phyloP scores from a whole-genome alignment of 139 green algal genomes.

The Chlorella sp. region DNA sequence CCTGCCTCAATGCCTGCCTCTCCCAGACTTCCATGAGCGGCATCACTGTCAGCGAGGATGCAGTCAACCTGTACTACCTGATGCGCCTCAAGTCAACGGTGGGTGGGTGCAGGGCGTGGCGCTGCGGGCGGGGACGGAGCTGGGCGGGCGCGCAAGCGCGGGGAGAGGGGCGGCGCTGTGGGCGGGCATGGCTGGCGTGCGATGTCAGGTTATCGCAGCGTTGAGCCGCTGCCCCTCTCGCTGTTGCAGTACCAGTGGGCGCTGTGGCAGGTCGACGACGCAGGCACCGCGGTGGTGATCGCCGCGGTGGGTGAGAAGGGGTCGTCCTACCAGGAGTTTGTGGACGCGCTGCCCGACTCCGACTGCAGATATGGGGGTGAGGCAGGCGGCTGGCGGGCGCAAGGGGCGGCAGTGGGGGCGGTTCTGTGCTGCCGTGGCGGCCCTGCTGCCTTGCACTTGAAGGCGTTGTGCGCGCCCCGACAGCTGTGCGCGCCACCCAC shows the following conservation, averaged over 20 bases:
- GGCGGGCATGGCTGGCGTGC: no score
- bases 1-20: neutral
- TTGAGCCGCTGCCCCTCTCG: no score
- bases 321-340: constrained; percentile 73
- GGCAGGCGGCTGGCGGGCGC: neutral
- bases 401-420: neutral
- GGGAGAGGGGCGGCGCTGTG: no score
- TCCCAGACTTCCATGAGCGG: constrained; percentile 86
- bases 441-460: no score
- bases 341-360: constrained; percentile 58
- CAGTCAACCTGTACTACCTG: constrained; percentile 85
- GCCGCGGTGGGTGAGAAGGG: constrained; percentile 62
- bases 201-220: no score
- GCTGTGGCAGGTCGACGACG: constrained; percentile 78
- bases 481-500: neutral
- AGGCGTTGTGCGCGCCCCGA: neutral
- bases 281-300: constrained; percentile 70
- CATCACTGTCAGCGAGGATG: constrained; percentile 74
- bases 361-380: constrained; percentile 84
- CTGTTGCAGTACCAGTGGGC: constrained; percentile 82
- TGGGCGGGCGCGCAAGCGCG: no score
- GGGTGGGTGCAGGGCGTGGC: no score
- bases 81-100: constrained; percentile 80
- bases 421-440: neutral
- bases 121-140: no score